Conservation (phyloP, 2,329 filamentous ascomycete species). For the Colletotrichum agaves region DNA sequence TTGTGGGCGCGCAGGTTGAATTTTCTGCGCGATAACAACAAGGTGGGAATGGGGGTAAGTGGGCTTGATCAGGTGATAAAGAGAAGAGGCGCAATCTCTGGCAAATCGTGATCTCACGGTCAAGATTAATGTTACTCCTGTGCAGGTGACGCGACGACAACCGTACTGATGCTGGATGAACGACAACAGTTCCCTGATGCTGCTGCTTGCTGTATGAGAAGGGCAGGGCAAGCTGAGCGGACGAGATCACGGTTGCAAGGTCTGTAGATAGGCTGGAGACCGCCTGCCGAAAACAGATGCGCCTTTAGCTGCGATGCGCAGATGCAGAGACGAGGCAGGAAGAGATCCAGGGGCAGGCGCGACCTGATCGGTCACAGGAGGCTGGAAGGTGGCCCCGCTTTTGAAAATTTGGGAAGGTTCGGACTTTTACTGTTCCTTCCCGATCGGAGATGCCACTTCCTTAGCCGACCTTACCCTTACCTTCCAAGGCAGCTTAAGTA, state of each 20-base stretch:
- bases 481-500: neutral
- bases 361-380: neutral
- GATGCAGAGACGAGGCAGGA: neutral
- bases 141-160: neutral
- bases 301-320: constrained; percentile 14
- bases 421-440: constrained; percentile 9
- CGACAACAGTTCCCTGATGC: neutral
- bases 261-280: constrained; percentile 34
- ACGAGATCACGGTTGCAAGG: constrained; percentile 13
- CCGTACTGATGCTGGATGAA: neutral
- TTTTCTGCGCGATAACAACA: constrained; percentile 28
- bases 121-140: neutral
- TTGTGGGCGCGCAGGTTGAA: constrained; percentile 23
- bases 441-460: neutral
- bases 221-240: constrained; percentile 21
- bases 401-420: constrained; percentile 7
- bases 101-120: neutral
- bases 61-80: constrained; percentile 32
- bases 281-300: constrained; percentile 34
- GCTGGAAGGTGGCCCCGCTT: neutral
- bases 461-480: too few relatives aligned
- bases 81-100: constrained; percentile 6
- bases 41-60: constrained; percentile 6
- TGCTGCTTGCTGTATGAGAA: constrained; percentile 2
- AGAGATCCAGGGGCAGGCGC: neutral